phyloP scores from a whole-genome alignment of 2,329 filamentous ascomycete species.

The Neonectria punicea region DNA sequence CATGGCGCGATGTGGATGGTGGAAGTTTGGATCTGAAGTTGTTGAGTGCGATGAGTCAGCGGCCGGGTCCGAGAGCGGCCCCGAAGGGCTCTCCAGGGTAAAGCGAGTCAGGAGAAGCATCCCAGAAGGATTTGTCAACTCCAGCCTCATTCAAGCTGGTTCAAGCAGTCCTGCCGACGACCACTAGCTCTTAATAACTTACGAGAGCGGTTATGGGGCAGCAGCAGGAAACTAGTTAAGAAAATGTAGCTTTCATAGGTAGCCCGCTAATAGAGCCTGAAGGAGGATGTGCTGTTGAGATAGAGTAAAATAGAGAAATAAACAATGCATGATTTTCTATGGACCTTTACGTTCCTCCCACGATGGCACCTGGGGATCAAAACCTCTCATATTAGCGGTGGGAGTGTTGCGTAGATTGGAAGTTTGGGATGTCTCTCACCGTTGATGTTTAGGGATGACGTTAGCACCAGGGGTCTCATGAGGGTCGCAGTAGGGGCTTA shows the following conservation, averaged over 20 bases:
- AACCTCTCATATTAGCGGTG: background rate
- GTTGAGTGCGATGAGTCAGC: background rate
- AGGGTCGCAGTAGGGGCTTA: background rate
- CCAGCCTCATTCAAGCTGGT: no score
- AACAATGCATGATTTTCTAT: background rate
- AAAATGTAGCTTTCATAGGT: background rate
- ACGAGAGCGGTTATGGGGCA: no score
- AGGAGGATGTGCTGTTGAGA: slow-evolving; percentile 1
- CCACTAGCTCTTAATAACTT: no score
- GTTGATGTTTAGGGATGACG: background rate
- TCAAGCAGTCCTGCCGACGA: no score
- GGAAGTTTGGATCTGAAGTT: background rate
- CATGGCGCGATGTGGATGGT: background rate
- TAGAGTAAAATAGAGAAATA: slow-evolving; percentile 3
- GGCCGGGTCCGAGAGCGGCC: no score
- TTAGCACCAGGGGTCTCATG: background rate
- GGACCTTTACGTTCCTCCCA: background rate
- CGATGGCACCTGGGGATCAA: background rate
- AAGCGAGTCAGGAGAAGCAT: no score
- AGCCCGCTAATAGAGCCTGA: background rate
- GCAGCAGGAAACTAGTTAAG: slow-evolving; percentile 1
- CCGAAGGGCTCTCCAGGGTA: no score
- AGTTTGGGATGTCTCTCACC: background rate
- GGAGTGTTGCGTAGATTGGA: background rate
- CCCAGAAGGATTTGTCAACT: no score